Evolutionary conservation across 2,329 filamentous ascomycete species (phyloP), one percentile per base, ranked within the genome.

Genomic region (Colletotrichum sp.): DNA sequence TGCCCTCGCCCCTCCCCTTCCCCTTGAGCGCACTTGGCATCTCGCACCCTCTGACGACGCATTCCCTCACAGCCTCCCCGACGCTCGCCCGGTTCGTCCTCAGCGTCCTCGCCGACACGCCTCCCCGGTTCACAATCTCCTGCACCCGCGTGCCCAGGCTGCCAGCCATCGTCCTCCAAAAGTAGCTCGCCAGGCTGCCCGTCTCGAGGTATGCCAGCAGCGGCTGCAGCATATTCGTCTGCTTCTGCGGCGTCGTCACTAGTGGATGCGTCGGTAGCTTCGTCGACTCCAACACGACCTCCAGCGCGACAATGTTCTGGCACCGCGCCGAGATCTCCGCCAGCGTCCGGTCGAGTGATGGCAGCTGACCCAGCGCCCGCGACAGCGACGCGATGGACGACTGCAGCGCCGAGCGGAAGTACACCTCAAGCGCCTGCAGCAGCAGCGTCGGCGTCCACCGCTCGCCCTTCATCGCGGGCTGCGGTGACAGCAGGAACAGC

Each of bases 251-350:
- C 6, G 78, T 76, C 5, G 86, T 83, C 4, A 96, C 82, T 1
- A 95, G 86, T 0, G 95, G 93, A 80, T 98, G 95, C 0, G 83
- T 59, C 0, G 95, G 94, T 1, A 93, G 88, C 78, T 92, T 93
- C 4, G 92, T 93, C 5, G 88, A 87, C 66, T 92, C 91, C 8
- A 99, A 91, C 3, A 98, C 90, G 2, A 92, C 87, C 85, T 98
- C 95, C 4, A 99, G 87, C 0, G 95, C 95, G n/a, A 98, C 92
- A 52, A 99, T 92, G 81, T 98, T 98, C 82, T 98, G 96, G 82
- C 96, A 98, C 61, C 95, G 91, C 7, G 93, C 92, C 8, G 94
- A 94, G 26, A 98, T 92, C 80, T 99, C 97, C 18, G 92, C 88
- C 2, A 99, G 88, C 0, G 95, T 94, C 67, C 95, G 91, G 64